A percentile compares a stretch with the other conserved stretches of the same genome.
These are phyloP conservation scores for Colletotrichum siamense DNA, from an alignment of 2,329 filamentous ascomycete genomes.

Conservation along the genomic window DNA sequence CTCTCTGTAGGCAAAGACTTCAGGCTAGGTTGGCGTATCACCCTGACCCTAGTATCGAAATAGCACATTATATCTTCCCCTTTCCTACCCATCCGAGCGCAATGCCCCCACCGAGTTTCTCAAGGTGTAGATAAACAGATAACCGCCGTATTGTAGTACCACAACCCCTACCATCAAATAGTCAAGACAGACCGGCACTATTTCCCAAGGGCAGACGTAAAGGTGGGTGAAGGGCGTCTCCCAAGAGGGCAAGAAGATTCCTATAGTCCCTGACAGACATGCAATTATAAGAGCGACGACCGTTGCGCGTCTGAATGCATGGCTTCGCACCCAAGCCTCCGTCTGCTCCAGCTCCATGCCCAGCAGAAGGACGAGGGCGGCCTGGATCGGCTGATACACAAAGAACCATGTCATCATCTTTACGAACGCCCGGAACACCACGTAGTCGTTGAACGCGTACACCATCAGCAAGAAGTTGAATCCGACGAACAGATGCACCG, in stretches of 20 bases:
- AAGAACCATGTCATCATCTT: not conserved
- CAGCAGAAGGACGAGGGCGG: not conserved
- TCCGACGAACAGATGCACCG: not conserved
- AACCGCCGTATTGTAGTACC: not conserved
- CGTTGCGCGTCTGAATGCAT: rapidly evolving
- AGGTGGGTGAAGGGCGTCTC: not conserved
- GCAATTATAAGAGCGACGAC: not conserved
- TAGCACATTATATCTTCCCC: not conserved
- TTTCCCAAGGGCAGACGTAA: not conserved
- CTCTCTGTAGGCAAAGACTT: not conserved
- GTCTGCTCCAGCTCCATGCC: not conserved
- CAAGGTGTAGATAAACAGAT: not conserved
- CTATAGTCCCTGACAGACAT: not conserved
- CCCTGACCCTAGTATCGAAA: not conserved
- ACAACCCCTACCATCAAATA: not conserved
- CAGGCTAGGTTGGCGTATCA: not conserved
- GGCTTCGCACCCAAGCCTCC: not conserved
- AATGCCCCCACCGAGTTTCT: not conserved
- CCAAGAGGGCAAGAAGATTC: not conserved
- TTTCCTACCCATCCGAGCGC: not conserved
- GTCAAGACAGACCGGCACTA: not conserved
- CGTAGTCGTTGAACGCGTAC: not conserved
- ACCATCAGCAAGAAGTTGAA: not conserved
- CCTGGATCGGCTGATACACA: not conserved
- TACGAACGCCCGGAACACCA: not conserved